Evolutionary conservation across 805 yeast genomes (phyloP).

Genomic region (Lachancea dasiensis): DNA sequence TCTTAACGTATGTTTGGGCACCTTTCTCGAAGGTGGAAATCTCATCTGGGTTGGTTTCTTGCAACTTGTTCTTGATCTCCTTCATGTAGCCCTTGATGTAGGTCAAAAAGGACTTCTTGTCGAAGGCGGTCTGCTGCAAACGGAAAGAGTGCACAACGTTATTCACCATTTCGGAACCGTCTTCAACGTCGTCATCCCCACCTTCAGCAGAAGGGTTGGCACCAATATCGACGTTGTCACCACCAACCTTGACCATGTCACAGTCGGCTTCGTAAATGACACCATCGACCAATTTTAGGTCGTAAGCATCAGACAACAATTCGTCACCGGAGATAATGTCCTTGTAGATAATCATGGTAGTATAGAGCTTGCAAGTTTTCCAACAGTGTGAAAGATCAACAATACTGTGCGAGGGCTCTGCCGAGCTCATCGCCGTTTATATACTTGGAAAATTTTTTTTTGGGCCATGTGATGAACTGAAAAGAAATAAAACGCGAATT

Average conservation of each 20-base stretch:
- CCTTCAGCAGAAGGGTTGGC: slow-evolving; percentile 99
- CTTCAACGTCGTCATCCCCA: slow-evolving; percentile 76
- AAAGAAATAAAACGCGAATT: too few relatives aligned
- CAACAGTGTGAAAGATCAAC: slow-evolving; percentile 2
- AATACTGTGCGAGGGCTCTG: background rate
- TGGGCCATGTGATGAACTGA: background rate
- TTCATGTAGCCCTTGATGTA: slow-evolving; percentile 99
- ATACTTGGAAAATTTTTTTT: slow-evolving; percentile 9
- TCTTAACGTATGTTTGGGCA: slow-evolving; percentile 93
- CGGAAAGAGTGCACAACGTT: slow-evolving; percentile 98
- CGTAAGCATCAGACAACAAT: slow-evolving; percentile 96
- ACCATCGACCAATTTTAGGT: slow-evolving; percentile 75
- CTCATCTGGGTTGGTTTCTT: slow-evolving; percentile 83
- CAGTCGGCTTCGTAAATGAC: slow-evolving; percentile 97
- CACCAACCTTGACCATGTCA: slow-evolving; percentile 80
- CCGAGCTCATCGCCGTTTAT: slow-evolving; percentile 7
- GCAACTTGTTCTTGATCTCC: slow-evolving; percentile 83
- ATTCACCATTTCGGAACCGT: slow-evolving; percentile 87
- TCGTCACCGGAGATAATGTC: slow-evolving; percentile 95
- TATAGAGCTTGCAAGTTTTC: slow-evolving; percentile 3
- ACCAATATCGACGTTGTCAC: slow-evolving; percentile 96
- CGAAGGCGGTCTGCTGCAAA: slow-evolving; percentile 91
- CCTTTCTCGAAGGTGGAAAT: slow-evolving; percentile 93
- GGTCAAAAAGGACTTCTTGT: slow-evolving; percentile 94
- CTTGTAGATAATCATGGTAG: slow-evolving; percentile 39